Evolutionary conservation across 345 rosid species (phyloP).

Genomic region (Bruguiera sexangula): DNA sequence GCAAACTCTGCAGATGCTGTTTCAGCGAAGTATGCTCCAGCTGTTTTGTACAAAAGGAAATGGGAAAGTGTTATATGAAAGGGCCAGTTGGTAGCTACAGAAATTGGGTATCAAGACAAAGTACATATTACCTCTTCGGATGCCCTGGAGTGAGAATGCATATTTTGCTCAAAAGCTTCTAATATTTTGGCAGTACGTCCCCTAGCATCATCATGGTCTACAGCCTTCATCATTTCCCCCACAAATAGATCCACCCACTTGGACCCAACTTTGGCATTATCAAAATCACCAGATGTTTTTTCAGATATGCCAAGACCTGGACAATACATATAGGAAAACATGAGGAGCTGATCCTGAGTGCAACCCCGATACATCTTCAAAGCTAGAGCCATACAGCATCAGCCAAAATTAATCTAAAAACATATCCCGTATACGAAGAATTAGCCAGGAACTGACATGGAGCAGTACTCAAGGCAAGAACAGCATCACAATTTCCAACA

Average conservation of each 20-base stretch:
- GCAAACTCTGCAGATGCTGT: conserved; percentile 37
- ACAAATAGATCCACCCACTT: conserved; percentile 52
- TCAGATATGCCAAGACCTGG: conserved; percentile 24
- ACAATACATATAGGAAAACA: conserved; percentile 3
- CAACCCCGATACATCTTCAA: neutral
- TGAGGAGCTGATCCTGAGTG: neutral
- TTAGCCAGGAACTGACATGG: conserved; percentile 17
- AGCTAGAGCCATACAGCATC: too few species aligned
- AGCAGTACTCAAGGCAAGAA: conserved; percentile 7
- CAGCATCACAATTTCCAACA: conserved; percentile 18
- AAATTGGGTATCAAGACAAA: neutral
- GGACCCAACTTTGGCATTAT: conserved; percentile 25
- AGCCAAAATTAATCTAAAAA: neutral
- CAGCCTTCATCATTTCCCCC: conserved; percentile 40
- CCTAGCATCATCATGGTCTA: conserved; percentile 41
- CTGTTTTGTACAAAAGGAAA: conserved; percentile 23
- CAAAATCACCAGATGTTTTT: conserved; percentile 6
- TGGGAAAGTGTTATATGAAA: neutral
- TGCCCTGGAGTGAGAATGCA: conserved; percentile 25
- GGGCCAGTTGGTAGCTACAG: neutral
- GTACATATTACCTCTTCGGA: conserved; percentile 34
- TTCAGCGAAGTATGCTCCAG: conserved; percentile 40
- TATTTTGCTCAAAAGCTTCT: conserved; percentile 40
- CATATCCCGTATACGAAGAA: neutral
- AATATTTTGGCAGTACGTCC: conserved; percentile 35